Evolutionary conservation across 1,284 basidiomycete species (phyloP).

Genomic region (Melampsora occidentalis): DNA sequence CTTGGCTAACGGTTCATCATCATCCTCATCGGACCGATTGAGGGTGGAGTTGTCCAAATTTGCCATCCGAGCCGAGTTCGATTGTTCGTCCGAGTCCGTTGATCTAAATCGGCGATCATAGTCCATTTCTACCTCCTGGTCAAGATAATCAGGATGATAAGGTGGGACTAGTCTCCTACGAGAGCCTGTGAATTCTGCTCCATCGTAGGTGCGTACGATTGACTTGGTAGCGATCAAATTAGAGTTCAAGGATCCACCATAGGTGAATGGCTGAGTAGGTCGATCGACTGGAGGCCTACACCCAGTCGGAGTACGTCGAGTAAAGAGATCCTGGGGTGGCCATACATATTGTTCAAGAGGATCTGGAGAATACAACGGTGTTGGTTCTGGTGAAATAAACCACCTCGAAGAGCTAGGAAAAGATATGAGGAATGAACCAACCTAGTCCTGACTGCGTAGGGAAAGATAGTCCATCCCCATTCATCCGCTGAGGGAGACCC

Average conservation of each 20-base stretch:
- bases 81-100: constrained; percentile 9
- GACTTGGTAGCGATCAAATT: constrained; percentile 24
- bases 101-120: background rate
- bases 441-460: constrained; percentile 41
- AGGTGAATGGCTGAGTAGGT: constrained; percentile 48
- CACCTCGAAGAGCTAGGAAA: constrained; percentile 1
- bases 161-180: constrained; percentile 23
- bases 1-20: constrained; percentile 21
- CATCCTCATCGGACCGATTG: background rate
- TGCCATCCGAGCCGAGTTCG: constrained; percentile 9
- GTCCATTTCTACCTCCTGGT: constrained; percentile 1
- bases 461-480: constrained; percentile 47
- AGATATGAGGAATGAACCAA: background rate
- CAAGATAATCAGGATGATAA: constrained; percentile 42
- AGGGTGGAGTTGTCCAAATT: background rate
- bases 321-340: constrained; percentile 48
- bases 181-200: background rate
- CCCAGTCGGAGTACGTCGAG: background rate
- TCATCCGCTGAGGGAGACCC: constrained; percentile 46
- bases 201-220: background rate
- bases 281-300: background rate
- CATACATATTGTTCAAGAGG: constrained; percentile 47
- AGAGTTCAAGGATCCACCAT: constrained; percentile 49
- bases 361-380: constrained; percentile 46
- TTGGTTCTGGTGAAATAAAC: constrained; percentile 28